These are phyloP conservation scores for Pseudotsuga menziesii DNA, from an alignment of 75 land plant species.

Conservation along the genomic window DNA sequence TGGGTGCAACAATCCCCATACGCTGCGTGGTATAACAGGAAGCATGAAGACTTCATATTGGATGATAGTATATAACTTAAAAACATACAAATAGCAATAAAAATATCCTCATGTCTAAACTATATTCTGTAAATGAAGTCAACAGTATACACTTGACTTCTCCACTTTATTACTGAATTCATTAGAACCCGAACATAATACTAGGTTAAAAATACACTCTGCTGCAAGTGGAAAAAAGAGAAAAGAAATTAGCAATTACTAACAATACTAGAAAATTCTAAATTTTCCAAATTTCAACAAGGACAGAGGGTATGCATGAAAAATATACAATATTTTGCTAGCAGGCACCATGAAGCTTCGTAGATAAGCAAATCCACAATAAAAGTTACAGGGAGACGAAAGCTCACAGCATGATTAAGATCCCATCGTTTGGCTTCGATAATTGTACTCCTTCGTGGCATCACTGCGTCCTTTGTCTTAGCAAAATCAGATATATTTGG, in stretches of 20 bases:
- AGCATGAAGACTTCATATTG: not conserved
- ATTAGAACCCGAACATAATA: not conserved
- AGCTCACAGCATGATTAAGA: slow-evolving; percentile 5
- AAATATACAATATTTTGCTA: not conserved
- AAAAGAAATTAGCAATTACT: not conserved
- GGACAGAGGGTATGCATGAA: not conserved
- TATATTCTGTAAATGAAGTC: not conserved
- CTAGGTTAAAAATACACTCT: not conserved
- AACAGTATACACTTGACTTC: not conserved
- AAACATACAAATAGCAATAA: not conserved
- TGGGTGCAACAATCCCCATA: no score
- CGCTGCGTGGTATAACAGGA: not conserved
- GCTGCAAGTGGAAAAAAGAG: not conserved
- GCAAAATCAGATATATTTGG: not conserved
- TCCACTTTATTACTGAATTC: not conserved
- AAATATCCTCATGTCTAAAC: not conserved
- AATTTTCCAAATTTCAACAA: not conserved
- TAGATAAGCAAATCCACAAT: not conserved
- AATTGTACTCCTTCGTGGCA: not conserved
- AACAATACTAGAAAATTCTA: not conserved
- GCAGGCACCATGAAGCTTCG: not conserved
- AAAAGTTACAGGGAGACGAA: not conserved
- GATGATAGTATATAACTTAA: not conserved
- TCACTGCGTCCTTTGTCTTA: not conserved
- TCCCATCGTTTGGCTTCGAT: slow-evolving; percentile 4